These are phyloP conservation scores for Tetrahymena borealis DNA, from an alignment of 73 alveolate species.

Conservation along the genomic window DNA sequence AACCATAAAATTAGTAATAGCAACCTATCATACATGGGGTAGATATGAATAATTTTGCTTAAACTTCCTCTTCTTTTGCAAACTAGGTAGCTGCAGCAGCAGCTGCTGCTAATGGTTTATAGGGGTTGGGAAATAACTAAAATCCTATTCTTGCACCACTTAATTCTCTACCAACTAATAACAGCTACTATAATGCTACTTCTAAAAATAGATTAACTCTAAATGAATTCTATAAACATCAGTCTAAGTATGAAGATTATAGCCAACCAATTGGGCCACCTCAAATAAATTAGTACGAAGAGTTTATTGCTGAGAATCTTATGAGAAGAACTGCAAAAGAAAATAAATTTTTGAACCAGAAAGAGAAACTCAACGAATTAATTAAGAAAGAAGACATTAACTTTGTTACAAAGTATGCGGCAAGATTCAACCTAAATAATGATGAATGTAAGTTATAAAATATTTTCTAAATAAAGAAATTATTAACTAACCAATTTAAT, in stretches of 20 bases:
- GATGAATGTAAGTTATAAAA: background rate
- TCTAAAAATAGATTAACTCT: background rate
- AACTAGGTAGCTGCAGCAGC: background rate
- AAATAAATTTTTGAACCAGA: background rate
- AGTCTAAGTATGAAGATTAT: background rate
- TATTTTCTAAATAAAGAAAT: background rate
- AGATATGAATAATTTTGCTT: background rate
- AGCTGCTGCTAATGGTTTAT: background rate
- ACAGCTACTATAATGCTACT: background rate
- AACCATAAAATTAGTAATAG: background rate
- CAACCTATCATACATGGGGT: too few relatives aligned
- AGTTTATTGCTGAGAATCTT: background rate
- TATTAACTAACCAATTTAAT: too few relatives aligned
- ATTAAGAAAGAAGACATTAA: background rate
- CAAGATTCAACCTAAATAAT: background rate
- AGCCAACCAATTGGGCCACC: background rate
- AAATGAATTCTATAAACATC: background rate
- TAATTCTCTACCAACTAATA: background rate
- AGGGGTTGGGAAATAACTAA: background rate
- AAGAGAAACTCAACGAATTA: background rate
- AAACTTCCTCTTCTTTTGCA: background rate
- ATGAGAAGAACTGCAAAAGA: background rate
- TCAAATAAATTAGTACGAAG: background rate
- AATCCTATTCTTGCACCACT: background rate
- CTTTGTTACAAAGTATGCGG: background rate